Evolutionary conservation across 305 asterid species (phyloP), one percentile per base, ranked within the genome.

Genomic region (Salvia sclarea): DNA sequence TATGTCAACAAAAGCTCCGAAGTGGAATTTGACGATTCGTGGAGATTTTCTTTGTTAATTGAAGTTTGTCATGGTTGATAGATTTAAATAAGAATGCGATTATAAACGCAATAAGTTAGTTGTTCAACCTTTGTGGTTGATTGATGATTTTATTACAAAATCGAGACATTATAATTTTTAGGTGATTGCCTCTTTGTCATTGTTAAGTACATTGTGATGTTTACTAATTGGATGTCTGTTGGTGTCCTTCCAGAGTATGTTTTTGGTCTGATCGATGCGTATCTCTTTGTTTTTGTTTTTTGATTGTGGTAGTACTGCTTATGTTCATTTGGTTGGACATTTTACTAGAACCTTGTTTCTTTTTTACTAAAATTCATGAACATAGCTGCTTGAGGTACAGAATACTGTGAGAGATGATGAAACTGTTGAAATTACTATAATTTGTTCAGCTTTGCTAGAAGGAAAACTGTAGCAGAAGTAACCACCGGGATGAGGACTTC

Each of bases 401-500:
- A 22, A 43, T 53, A n/a, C n/a, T n/a, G 30, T 40, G 11, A 28
- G 13, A 24, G 6, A 5, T 9, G 11, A 22, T 28, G 16, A 21
- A 33, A 58, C 20, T 57, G 16, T 16, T 61, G 22, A 12, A 13
- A 6, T 37, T 33, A 16, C 84, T 81, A 91, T 20, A 89, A 71
- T 69, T 89, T 89, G 73, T 85, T 88, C 52, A 85, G 80, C 74
- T 85, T 84, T 24, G 96, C 93, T 52, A 91, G 95, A 70, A 85
- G 78, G 30, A 84, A 83, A 37, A 91, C 92, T 38, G 94, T 82
- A 30, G 90, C 94, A 44, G 96, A 89, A 73, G 98, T 91, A 56
- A 87, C 66, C 1, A 2, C 81, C 1, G 96, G 95, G 38, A 91
- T 78, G 78, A 89, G 89, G 20, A 76, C 22, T 48, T 91, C 88